These are phyloP conservation scores for Musa itinerans DNA, from an alignment of 176 grass and related monocot species.

Conservation along the genomic window DNA sequence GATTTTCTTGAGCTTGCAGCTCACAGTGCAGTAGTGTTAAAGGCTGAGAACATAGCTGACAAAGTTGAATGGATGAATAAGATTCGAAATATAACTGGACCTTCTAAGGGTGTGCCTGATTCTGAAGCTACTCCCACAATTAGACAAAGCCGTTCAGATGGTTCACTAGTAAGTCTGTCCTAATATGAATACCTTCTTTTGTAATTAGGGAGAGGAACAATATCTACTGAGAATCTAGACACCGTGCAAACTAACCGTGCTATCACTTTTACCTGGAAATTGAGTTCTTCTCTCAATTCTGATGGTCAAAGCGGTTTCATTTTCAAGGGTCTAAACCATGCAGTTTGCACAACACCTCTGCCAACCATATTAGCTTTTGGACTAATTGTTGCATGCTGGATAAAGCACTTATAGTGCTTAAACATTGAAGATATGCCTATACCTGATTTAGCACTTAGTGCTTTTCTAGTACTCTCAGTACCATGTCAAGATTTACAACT, in stretches of 20 bases:
- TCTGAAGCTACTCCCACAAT: constrained; percentile 28
- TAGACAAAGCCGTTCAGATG: constrained; percentile 56
- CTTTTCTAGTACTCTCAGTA: background rate
- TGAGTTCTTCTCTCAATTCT: background rate
- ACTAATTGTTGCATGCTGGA: too few species aligned
- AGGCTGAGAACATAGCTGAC: constrained; percentile 73
- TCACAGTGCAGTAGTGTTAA: constrained; percentile 56
- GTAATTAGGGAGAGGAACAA: background rate
- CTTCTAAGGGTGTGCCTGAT: constrained; percentile 9
- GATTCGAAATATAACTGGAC: constrained; percentile 41
- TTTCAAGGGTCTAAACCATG: too few species aligned
- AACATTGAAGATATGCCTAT: too few species aligned
- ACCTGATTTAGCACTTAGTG: background rate
- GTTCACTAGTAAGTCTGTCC: constrained; percentile 55
- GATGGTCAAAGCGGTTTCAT: too few species aligned
- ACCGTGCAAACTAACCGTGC: background rate
- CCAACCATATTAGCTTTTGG: too few species aligned
- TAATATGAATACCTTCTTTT: background rate
- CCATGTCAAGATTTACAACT: background rate
- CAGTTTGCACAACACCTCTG: too few species aligned
- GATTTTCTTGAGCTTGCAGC: constrained; percentile 23
- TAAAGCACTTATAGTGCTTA: too few species aligned
- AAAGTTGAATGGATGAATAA: constrained; percentile 67
- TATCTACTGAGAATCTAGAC: background rate
- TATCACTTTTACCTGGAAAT: background rate